phyloP scores from a whole-genome alignment of 371 early-diverging fungal genomes.

The Fennellomyces sp. region DNA sequence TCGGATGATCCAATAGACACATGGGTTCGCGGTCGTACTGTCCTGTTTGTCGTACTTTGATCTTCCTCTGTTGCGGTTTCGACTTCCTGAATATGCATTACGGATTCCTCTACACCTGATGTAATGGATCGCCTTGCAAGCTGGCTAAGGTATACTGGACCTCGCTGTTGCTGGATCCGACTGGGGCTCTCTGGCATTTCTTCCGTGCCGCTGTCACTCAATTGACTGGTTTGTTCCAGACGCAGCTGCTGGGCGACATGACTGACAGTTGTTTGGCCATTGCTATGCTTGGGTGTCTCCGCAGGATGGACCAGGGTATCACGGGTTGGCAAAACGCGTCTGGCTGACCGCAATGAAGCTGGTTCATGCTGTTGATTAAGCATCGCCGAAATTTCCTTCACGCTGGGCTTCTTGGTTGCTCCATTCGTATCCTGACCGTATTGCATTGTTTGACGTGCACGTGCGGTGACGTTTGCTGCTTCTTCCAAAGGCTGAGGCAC shows the following conservation, averaged over 20 bases:
- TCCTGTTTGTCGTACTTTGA: not conserved
- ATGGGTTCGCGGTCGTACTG: not conserved
- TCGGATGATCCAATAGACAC: not conserved
- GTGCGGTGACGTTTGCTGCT: not conserved
- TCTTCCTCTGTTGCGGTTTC: not conserved
- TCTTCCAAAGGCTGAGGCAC: not conserved
- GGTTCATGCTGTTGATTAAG: not conserved
- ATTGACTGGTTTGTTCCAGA: conserved; percentile 6
- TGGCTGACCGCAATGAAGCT: not conserved
- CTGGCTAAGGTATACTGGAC: conserved; percentile 16
- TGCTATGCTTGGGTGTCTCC: not conserved
- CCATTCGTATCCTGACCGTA: not conserved
- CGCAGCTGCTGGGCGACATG: conserved; percentile 40
- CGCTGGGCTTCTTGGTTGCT: not conserved
- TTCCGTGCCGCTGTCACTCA: conserved; percentile 6
- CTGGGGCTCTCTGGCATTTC: not conserved
- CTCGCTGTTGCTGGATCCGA: conserved; percentile 1
- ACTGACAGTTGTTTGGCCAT: conserved; percentile 24
- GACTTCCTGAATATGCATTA: conserved; percentile 10
- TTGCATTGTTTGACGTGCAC: not conserved
- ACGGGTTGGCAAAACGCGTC: not conserved
- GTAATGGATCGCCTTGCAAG: conserved; percentile 8
- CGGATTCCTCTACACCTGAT: not conserved
- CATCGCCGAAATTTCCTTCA: not conserved
- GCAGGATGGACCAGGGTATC: conserved; percentile 4